Evolutionary conservation across 139 green algal species (phyloP).

Genomic region (Volvox africanus): DNA sequence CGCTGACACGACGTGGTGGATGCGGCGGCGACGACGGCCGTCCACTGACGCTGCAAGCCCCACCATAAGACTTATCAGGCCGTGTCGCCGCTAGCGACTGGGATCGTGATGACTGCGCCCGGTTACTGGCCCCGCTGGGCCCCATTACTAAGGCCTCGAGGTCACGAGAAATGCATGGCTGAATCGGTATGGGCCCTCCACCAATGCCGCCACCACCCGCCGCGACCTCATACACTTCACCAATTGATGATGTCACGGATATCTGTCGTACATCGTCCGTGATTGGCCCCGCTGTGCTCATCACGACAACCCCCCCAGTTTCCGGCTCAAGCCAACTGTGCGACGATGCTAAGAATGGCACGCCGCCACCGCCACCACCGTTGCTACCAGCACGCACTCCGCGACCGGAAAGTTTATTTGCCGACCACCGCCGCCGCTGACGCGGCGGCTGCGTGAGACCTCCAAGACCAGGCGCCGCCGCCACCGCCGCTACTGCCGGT

Average conservation of each 20-base stretch:
- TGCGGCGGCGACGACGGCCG: conserved; percentile 3
- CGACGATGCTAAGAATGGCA: not conserved
- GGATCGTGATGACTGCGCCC: not conserved
- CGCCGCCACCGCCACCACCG: not conserved
- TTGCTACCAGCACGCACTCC: not conserved
- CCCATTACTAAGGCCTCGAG: conserved; percentile 17
- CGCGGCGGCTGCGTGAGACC: not conserved
- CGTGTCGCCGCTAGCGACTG: conserved; percentile 14
- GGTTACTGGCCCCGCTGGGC: not conserved
- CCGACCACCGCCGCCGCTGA: conserved; percentile 22
- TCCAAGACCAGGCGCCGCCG: not conserved
- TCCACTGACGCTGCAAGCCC: not conserved
- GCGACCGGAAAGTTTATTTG: not conserved
- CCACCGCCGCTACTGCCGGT: not conserved
- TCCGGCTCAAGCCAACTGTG: not conserved
- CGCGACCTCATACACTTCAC: not conserved
- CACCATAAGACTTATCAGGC: not conserved
- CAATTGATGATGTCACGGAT: not conserved
- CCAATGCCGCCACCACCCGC: not conserved
- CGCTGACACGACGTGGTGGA: not conserved
- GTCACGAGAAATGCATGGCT: not conserved
- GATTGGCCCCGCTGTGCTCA: not conserved
- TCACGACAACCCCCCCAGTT: not conserved
- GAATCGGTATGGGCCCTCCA: not conserved
- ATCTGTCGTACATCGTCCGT: not conserved